Conservation (phyloP, 2,329 filamentous ascomycete species). For the Thielaviopsis cerberus region DNA sequence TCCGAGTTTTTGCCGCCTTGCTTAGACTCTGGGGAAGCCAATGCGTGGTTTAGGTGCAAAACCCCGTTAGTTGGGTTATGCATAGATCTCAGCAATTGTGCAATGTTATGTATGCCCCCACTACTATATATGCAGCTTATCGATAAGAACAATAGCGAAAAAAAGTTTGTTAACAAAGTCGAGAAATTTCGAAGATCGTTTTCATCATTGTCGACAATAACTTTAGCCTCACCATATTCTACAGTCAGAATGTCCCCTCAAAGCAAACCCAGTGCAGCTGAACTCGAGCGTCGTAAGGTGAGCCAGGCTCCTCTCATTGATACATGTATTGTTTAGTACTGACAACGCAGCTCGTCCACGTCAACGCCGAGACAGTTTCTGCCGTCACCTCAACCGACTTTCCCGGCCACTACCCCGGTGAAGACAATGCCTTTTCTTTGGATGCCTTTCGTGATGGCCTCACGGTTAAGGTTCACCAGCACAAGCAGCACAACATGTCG, state of each 20-base stretch:
- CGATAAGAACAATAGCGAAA: constrained; percentile 8
- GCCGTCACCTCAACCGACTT: constrained; percentile 82
- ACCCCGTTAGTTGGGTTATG: not conserved
- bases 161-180: constrained; percentile 2
- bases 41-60: not conserved
- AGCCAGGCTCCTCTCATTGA: constrained; percentile 11
- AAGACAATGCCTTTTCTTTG: constrained; percentile 66
- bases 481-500: constrained; percentile 54
- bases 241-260: constrained; percentile 23
- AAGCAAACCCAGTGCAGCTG: constrained; percentile 32
- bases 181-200: not conserved
- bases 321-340: not conserved
- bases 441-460: constrained; percentile 54
- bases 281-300: constrained; percentile 45
- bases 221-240: not conserved
- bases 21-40: not conserved
- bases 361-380: constrained; percentile 79
- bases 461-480: constrained; percentile 66
- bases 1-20: constrained; percentile 7
- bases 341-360: constrained; percentile 49
- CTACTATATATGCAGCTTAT: constrained; percentile 3
- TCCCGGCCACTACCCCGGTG: constrained; percentile 75
- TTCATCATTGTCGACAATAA: not conserved
- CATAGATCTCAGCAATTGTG: not conserved
- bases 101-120: not conserved